These are phyloP conservation scores for Botrytis pseudocinerea DNA, from an alignment of 2,329 filamentous ascomycete genomes.

Conservation along the genomic window DNA sequence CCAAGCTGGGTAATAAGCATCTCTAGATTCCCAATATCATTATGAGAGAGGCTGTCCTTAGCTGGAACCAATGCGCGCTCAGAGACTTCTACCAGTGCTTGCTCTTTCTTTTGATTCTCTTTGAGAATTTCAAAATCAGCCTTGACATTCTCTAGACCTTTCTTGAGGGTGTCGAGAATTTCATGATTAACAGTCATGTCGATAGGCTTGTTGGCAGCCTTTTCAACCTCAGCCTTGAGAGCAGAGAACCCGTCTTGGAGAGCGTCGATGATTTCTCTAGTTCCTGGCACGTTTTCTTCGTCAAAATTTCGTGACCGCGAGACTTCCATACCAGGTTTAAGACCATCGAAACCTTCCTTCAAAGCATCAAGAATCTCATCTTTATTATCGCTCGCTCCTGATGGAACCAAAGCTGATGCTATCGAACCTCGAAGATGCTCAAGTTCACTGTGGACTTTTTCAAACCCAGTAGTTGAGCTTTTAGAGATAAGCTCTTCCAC, in stretches of 20 bases:
- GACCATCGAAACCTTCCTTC: slow-evolving; percentile 68
- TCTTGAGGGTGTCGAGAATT: slow-evolving; percentile 82
- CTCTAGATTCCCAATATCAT: slow-evolving; percentile 85
- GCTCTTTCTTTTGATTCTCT: slow-evolving; percentile 48
- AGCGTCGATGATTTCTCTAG: slow-evolving; percentile 84
- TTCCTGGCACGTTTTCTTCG: slow-evolving; percentile 52
- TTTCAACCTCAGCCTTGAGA: slow-evolving; percentile 75
- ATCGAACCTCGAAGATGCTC: slow-evolving; percentile 60
- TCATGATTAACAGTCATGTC: slow-evolving; percentile 86
- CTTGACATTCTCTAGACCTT: slow-evolving; percentile 74
- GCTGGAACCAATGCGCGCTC: slow-evolving; percentile 52
- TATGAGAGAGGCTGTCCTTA: slow-evolving; percentile 58
- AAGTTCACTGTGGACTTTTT: slow-evolving; percentile 56
- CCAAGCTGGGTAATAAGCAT: slow-evolving; percentile 78
- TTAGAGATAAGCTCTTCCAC: slow-evolving; percentile 60
- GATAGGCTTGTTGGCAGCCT: slow-evolving; percentile 72
- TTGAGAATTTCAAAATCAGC: slow-evolving; percentile 78
- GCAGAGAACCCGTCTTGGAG: slow-evolving; percentile 84
- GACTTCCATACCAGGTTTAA: slow-evolving; percentile 66
- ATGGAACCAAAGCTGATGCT: slow-evolving; percentile 51
- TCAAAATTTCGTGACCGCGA: slow-evolving; percentile 41
- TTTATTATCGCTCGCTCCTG: slow-evolving; percentile 50
- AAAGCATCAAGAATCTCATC: slow-evolving; percentile 66
- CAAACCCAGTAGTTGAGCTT: slow-evolving; percentile 55
- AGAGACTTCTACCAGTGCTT: slow-evolving; percentile 53